Evolutionary conservation across 257 asterid genomes (phyloP), one percentile per base, ranked within the genome.

Genomic region (Linaria vulgaris): DNA sequence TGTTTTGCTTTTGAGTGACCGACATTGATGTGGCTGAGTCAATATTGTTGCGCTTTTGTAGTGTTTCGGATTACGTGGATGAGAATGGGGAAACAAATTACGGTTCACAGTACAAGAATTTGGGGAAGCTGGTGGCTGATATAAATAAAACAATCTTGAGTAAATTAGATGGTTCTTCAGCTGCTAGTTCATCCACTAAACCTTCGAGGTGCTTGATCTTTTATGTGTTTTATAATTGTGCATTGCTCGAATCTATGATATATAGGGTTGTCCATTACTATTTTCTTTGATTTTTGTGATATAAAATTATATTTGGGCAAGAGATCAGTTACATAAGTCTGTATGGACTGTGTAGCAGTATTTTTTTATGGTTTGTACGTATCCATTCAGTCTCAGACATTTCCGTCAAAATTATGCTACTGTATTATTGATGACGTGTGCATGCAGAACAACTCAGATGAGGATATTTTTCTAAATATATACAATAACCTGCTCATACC

Each of bases 81-180:
- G 73, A 66, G 12, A 39, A 78, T 21, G 84, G 74, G 47, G 74
- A 66, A 25, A 30, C 67, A 19, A 77, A 70, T 46, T 80, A 78
- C 54, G 25, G 55, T 34, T 41, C 74, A 12, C 79, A 76, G 73
- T 83, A 64, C 71, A 83, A 83, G 73, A 66, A 75, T 60, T 59
- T 83, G 58, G 80, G 80, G 46, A 83, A 78, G 73, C 74, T 80
- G 63, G 72, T 83, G 11, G 79, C 59, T 16, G 72, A 43, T 11
- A 50, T 80, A 12, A 72, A 80, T 59, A 60, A 63, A 15, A 73
- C 54, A 20, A 57, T 83, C 38, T 41, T 78, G 15, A 25, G 25
- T 37, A 78, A 73, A 63, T 44, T 74, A 39, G 30, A 25, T 54
- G 80, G 75, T 63, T 59, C 79, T 16, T 13, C 49, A 2, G 23